Base-by-base conservation (phyloP, 1,139 yeast genomes). In the Geotrichum fermentans region DNA sequence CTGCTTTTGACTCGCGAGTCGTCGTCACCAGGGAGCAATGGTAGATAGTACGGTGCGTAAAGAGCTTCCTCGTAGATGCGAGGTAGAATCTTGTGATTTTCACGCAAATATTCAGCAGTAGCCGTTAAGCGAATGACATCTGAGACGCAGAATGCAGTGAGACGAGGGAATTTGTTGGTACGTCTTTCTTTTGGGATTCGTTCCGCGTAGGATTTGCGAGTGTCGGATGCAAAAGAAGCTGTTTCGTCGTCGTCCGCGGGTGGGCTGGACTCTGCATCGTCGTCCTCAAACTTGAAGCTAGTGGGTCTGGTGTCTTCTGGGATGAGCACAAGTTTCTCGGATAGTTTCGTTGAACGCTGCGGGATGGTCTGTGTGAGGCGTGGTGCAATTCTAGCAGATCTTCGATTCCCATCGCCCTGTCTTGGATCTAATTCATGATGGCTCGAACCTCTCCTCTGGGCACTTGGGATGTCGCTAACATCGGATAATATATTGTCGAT, bases 61-160 rank as follows among this genome's bases (percentile, higher is more conserved):
- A 92, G 69, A 5, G 90, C 95, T 59, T 90, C 97, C 64, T 90
- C 97, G 60, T 90, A 90, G 24, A 85, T 65, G 53, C 97, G 70
- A 1, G 97, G 96, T 20, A 86, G 77, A 2, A 89, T 95, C 59
- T 83, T 83, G 65, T 90, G 97, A 48, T 83, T 74, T 16, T 76
- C 73, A 40, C 77, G 72, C 40, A 90, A 67, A 59, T 86, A 90
- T 47, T 75, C 74, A 0, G 84, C 75, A 1, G 88, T 79, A 2
- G 78, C 73, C 37, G 74, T 73, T 47, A 90, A 67, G 58, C 86
- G 75, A 61, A 89, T 82, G 20, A 85, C 88, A 52, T 88, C 96
- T 22, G 96, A 82, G 8, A 89, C 82, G 57, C 88, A 79, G 64
- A 90, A 90, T 0, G 97, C 97, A 0, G 97, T 89, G 56, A 89